phyloP scores from a whole-genome alignment of 2,329 filamentous ascomycete genomes.

The Paecilomyces sp. region DNA sequence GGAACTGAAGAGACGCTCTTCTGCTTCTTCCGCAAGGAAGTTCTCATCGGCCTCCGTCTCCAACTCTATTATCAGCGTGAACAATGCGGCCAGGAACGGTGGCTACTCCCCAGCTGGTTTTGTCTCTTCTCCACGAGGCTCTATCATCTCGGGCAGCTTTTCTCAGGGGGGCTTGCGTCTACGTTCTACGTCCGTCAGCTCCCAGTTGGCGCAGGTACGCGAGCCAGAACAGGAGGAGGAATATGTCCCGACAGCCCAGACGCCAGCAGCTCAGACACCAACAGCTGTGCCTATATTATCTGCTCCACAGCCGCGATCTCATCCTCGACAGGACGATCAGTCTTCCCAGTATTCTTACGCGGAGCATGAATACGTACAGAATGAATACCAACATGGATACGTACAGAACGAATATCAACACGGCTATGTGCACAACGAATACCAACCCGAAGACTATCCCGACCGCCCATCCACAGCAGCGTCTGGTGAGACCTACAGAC shows the following conservation, averaged over 20 bases:
- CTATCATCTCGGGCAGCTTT: slow-evolving; percentile 29
- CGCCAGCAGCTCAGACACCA: slow-evolving; percentile 8
- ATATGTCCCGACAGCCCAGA: slow-evolving; percentile 10
- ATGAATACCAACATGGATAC: neutral
- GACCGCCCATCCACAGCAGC: slow-evolving; percentile 32
- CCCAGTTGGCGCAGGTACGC: slow-evolving; percentile 31
- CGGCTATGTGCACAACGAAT: neutral
- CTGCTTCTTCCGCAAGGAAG: slow-evolving; percentile 21
- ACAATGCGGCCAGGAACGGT: slow-evolving; percentile 27
- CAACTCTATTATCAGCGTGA: slow-evolving; percentile 32
- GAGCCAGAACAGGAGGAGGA: slow-evolving; percentile 32
- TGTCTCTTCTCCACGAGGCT: slow-evolving; percentile 34
- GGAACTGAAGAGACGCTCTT: slow-evolving; percentile 37
- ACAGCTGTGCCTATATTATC: slow-evolving; percentile 12
- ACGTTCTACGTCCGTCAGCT: slow-evolving; percentile 28
- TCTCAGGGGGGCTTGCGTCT: slow-evolving; percentile 22
- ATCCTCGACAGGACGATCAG: slow-evolving; percentile 2
- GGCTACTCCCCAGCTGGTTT: slow-evolving; percentile 34
- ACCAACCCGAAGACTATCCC: slow-evolving; percentile 7
- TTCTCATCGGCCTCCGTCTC: slow-evolving; percentile 32
- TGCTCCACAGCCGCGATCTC: slow-evolving; percentile 8
- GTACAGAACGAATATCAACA: no score
- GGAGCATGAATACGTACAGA: slow-evolving; percentile 11
- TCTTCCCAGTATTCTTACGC: neutral
- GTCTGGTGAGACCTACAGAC: slow-evolving; percentile 41